Conservation (phyloP, 2,329 filamentous ascomycete genomes). For the Madurella fahalii region DNA sequence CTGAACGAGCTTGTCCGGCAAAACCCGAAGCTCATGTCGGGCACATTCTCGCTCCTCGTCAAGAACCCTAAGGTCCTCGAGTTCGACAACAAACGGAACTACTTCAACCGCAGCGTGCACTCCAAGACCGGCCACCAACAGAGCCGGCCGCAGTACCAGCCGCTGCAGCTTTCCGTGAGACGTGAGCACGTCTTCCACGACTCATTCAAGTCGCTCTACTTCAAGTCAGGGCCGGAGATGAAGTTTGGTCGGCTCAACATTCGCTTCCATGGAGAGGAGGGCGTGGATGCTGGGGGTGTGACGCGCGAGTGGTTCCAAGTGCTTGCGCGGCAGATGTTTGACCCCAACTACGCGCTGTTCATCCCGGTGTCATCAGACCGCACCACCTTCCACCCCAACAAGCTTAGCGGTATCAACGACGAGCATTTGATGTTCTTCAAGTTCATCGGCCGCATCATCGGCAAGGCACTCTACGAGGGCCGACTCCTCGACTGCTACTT, state of each 20-base stretch:
- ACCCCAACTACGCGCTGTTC: conserved; percentile 94
- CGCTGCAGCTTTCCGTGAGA: conserved; percentile 81
- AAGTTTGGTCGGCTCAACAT: conserved; percentile 99
- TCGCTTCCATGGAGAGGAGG: conserved; percentile 94
- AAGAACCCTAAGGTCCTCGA: conserved; percentile 99
- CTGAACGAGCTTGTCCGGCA: conserved; percentile 96
- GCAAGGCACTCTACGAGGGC: conserved; percentile 94
- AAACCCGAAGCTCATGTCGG: conserved; percentile 97
- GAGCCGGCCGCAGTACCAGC: conserved; percentile 64
- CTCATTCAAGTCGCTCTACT: conserved; percentile 97
- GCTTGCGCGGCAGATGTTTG: conserved; percentile 96
- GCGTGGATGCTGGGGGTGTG: conserved; percentile 94
- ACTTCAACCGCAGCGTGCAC: conserved; percentile 93
- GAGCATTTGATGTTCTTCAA: conserved; percentile 99
- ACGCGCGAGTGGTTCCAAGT: conserved; percentile 99
- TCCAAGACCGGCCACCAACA: conserved; percentile 61
- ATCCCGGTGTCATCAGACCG: conserved; percentile 94
- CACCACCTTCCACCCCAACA: conserved; percentile 98
- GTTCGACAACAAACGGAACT: conserved; percentile 99
- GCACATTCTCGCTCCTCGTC: conserved; percentile 90
- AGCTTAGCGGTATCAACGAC: conserved; percentile 86
- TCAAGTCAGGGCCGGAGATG: conserved; percentile 94
- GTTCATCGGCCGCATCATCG: conserved; percentile 97
- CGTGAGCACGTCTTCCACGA: conserved; percentile 96
- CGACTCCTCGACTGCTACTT: conserved; percentile 97